These are phyloP conservation scores for Alternaria sp. DNA, from an alignment of 2,329 filamentous ascomycete genomes.

Conservation along the genomic window DNA sequence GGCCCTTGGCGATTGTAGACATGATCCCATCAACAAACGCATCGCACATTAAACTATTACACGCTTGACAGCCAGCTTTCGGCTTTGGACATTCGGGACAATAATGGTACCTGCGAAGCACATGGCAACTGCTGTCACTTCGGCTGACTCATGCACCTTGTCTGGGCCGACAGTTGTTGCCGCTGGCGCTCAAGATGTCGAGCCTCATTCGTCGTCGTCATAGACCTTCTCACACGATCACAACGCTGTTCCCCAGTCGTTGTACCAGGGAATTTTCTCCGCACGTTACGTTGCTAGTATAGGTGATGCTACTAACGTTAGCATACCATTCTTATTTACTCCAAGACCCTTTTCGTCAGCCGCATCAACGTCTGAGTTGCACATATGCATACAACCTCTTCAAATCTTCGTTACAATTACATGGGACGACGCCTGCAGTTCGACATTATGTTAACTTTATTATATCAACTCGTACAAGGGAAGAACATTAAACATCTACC, in stretches of 20 bases:
- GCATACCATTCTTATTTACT: background rate
- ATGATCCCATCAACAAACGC: background rate
- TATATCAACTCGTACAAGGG: background rate
- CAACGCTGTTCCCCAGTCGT: constrained; percentile 7
- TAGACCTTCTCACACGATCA: constrained; percentile 31
- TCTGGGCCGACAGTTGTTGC: constrained; percentile 14
- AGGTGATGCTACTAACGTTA: background rate
- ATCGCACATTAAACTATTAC: background rate
- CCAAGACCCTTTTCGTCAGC: background rate
- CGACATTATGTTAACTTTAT: background rate
- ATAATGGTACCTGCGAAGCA: background rate
- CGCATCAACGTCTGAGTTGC: background rate
- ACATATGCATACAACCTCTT: background rate
- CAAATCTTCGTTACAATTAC: background rate
- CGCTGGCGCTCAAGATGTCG: constrained; percentile 26
- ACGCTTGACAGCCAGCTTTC: background rate
- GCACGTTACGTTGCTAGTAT: background rate
- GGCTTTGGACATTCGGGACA: background rate
- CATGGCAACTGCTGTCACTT: constrained; percentile 2
- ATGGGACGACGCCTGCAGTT: background rate
- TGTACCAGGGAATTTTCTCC: constrained; percentile 7
- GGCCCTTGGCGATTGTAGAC: background rate
- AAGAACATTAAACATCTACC: background rate
- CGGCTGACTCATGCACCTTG: background rate
- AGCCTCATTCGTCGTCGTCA: constrained; percentile 30